These are phyloP conservation scores for Dipodascus geniculatus DNA, from an alignment of 805 yeast genomes.

Conservation along the genomic window DNA sequence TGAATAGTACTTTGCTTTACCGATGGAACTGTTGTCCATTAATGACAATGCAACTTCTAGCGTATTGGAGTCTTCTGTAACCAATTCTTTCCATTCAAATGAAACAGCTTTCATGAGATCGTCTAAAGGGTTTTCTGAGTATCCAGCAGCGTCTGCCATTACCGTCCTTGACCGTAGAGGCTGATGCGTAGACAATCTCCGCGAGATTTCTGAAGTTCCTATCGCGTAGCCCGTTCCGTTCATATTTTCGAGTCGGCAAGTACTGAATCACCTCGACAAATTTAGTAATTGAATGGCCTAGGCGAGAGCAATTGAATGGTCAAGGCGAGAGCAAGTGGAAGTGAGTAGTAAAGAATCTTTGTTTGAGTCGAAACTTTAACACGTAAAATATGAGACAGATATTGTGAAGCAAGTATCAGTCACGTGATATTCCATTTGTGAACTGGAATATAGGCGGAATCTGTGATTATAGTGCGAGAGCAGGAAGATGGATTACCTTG, in stretches of 20 bases:
- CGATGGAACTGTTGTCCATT: conserved; percentile 83
- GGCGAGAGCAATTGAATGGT: not conserved
- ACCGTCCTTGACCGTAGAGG: not conserved
- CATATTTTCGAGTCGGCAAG: not conserved
- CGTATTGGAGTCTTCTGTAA: conserved; percentile 55
- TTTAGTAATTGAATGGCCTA: too few species aligned
- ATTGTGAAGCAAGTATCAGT: not conserved
- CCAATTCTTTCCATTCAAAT: conserved; percentile 38
- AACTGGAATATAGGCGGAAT: too few species aligned
- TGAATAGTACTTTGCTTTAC: conserved; percentile 59
- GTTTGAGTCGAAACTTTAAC: not conserved
- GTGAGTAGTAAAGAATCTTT: not conserved
- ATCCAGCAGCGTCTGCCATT: not conserved
- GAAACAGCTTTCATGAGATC: not conserved
- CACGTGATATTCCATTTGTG: not conserved
- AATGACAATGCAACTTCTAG: conserved; percentile 75
- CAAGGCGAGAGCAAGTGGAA: not conserved
- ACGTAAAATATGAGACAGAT: not conserved
- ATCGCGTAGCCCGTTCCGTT: not conserved
- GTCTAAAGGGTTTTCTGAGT: not conserved
- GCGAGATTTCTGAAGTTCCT: not conserved
- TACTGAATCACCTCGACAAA: not conserved
- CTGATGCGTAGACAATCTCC: not conserved
- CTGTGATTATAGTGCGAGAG: too few species aligned
- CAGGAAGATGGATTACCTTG: too few species aligned